Conservation (phyloP, 2,329 filamentous ascomycete genomes). For the Sporothrix dimorphospora region DNA sequence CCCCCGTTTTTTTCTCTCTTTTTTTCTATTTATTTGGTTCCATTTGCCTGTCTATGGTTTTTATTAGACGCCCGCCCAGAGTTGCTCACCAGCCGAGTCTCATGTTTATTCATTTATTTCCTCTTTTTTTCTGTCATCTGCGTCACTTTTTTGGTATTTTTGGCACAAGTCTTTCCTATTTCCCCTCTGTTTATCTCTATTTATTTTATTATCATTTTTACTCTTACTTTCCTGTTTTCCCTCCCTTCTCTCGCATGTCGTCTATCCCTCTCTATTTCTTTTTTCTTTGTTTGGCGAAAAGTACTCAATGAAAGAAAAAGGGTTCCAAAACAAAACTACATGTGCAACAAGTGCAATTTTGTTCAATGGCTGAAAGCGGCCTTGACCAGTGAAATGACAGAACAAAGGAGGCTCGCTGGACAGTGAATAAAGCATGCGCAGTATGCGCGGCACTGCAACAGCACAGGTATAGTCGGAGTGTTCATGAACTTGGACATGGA, state of each 20-base stretch:
- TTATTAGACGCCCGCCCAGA: slow-evolving; percentile 4
- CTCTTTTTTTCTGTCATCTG: not conserved
- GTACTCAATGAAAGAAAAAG: slow-evolving; percentile 21
- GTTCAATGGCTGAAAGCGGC: not conserved
- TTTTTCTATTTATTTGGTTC: not conserved
- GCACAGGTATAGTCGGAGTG: not conserved
- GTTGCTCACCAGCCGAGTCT: slow-evolving; percentile 26
- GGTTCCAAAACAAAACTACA: not conserved
- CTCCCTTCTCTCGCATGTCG: not conserved
- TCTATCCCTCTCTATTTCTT: not conserved
- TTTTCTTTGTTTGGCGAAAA: slow-evolving; percentile 23
- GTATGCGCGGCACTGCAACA: not conserved
- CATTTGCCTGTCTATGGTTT: slow-evolving; percentile 18
- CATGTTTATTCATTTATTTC: slow-evolving; percentile 7
- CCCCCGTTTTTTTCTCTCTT: not conserved
- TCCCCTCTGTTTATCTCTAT: slow-evolving; percentile 9
- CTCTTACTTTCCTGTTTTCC: not conserved
- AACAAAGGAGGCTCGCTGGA: not conserved
- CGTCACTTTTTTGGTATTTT: slow-evolving; percentile 18
- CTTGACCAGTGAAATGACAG: not conserved
- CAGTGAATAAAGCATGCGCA: not conserved
- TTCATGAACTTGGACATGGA: not conserved
- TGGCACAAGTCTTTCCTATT: slow-evolving; percentile 19
- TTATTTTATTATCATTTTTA: slow-evolving; percentile 10
- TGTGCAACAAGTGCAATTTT: not conserved